A percentile compares a stretch with the other conserved stretches of the same genome.
These are phyloP conservation scores for Cercospora janseana DNA, from an alignment of 2,329 filamentous ascomycete species.

Conservation along the genomic window DNA sequence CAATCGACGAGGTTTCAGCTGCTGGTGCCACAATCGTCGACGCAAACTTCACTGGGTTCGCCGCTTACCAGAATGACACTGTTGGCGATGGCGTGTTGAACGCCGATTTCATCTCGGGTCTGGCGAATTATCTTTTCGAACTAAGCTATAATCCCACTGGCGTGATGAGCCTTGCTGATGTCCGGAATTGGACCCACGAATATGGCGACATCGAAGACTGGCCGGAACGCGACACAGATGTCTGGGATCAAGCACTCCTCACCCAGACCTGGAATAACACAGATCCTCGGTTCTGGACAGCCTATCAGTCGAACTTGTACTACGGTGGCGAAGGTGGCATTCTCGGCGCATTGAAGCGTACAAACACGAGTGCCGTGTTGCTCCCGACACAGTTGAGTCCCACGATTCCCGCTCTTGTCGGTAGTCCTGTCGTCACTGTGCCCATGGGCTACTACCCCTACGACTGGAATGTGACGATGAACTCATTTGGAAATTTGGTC, in stretches of 20 bases:
- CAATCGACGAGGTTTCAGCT: constrained; percentile 19
- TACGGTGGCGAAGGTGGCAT: constrained; percentile 60
- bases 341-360: constrained; percentile 56
- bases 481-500: constrained; percentile 53
- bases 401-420: constrained; percentile 55
- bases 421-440: constrained; percentile 61
- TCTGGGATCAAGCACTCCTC: constrained; percentile 55
- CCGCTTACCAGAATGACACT: constrained; percentile 44
- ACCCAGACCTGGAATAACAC: constrained; percentile 56
- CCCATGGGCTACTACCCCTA: constrained; percentile 59
- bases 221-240: constrained; percentile 57
- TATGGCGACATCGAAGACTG: constrained; percentile 55
- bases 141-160: constrained; percentile 59
- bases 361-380: constrained; percentile 61
- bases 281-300: constrained; percentile 55
- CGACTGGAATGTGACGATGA: constrained; percentile 48
- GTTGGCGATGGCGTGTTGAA: constrained; percentile 50
- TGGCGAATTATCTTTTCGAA: constrained; percentile 57
- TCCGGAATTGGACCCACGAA: constrained; percentile 56
- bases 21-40: constrained; percentile 26
- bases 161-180: constrained; percentile 52
- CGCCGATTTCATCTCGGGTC: constrained; percentile 59
- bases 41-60: constrained; percentile 30
- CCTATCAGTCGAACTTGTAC: constrained; percentile 54
- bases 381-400: constrained; percentile 55